Base-by-base conservation (phyloP, 2,329 filamentous ascomycete genomes). In the Pestalotiopsis fici region DNA sequence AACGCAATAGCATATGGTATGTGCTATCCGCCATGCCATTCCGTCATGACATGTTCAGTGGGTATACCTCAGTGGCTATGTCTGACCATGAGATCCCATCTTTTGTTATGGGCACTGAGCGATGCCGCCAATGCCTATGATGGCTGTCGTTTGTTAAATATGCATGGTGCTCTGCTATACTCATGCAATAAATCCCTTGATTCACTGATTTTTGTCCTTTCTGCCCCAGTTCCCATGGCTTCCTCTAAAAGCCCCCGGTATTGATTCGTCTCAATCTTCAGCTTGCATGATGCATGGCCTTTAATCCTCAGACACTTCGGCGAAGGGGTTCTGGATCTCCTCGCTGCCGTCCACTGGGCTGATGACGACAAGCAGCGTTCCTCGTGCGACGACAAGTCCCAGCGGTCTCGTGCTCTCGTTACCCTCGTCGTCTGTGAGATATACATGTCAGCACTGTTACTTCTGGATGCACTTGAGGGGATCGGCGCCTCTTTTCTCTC, bases 301-400 rank as follows among this genome's bases (percentile, higher is more conserved):
- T 84, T 79, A 84, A 61, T 85, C 89, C 72, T 94, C 91, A 60
- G 94, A 91, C 27, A 87, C 85, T 76, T 93, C 90, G 65, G 92
- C 84, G 77, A 98, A 99, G 0, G 96, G 96, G 79, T 99, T 99
- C 74, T 92, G 89, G 75, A 99, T 99, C 81, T 95, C 91, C 82
- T 98, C 95, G 82, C 94, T 98, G 66, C 96, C 96, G 77, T 98
- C 95, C 64, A 96, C 87, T 3, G 96, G 96, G 70, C 93, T 96
- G 77, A 99, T 93, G 69, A 97, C 88, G 50, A 98, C 95, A 66
- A 99, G 89, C 59, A 99, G 85, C 7, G 96, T 98, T 69, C 96
- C 96, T 71, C 96, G 90, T 54, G 94, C 95, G 64, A 97, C 96
- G 23, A 97, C 91, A 61, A 98, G 87, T 64, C 95, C 95, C 23